These are phyloP conservation scores for Pseudopithomyces maydicus DNA, from an alignment of 2,329 filamentous ascomycete genomes.

Conservation along the genomic window DNA sequence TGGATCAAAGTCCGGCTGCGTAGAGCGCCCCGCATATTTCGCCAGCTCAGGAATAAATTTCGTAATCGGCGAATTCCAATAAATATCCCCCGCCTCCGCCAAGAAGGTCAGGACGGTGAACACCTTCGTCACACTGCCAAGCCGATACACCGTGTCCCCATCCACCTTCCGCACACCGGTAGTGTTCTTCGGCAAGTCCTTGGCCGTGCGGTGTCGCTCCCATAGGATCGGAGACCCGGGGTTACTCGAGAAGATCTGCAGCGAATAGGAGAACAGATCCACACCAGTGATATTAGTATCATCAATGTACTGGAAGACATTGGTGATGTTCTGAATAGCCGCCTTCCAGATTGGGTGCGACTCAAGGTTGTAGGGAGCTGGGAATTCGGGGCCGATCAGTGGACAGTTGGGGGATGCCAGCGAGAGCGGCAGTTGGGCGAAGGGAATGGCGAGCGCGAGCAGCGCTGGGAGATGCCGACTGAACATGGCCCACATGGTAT, in stretches of 20 bases:
- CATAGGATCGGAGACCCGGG: conserved; percentile 21
- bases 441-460: conserved; percentile 7
- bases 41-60: conserved; percentile 21
- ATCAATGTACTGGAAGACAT: conserved; percentile 26
- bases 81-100: conserved; percentile 46
- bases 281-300: conserved; percentile 20
- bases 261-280: conserved; percentile 25
- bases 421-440: conserved; percentile 12
- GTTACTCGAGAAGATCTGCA: conserved; percentile 31
- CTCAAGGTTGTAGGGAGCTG: conserved; percentile 23
- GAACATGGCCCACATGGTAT: conserved; percentile 9
- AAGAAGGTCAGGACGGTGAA: conserved; percentile 52
- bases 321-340: conserved; percentile 25
- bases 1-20: conserved; percentile 21
- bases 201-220: conserved; percentile 25
- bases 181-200: conserved; percentile 19
- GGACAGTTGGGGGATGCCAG: conserved; percentile 27
- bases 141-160: conserved; percentile 49
- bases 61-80: conserved; percentile 42
- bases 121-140: conserved; percentile 55
- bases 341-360: conserved; percentile 26
- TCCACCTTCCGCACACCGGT: conserved; percentile 27
- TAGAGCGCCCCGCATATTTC: conserved; percentile 4
- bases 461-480: conserved; percentile 5
- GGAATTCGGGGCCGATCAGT: conserved; percentile 27